phyloP scores from a whole-genome alignment of 306 rosid genomes.

The Castanea crenata region DNA sequence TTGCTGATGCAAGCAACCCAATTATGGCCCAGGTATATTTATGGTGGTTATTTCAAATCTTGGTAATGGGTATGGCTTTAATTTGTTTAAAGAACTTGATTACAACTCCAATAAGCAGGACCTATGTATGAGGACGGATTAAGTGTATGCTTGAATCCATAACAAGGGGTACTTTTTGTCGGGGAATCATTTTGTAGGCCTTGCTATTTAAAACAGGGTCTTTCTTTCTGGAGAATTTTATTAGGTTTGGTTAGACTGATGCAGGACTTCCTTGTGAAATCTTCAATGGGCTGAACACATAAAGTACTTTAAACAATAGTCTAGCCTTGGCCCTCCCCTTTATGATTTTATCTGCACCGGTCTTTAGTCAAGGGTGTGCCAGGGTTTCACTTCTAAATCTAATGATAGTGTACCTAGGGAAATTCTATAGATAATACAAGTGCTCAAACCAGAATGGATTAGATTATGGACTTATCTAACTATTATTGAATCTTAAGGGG shows the following conservation, averaged over 20 bases:
- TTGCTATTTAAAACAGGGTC: background rate
- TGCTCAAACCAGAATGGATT: background rate
- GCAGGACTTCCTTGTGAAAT: background rate
- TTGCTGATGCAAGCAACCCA: conserved; percentile 96
- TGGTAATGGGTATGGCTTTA: background rate
- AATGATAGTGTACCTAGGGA: background rate
- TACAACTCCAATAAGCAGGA: background rate
- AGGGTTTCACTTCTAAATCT: background rate
- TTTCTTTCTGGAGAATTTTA: background rate
- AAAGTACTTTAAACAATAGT: background rate
- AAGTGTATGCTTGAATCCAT: background rate
- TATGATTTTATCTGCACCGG: background rate
- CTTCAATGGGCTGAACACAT: background rate
- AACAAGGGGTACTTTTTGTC: background rate
- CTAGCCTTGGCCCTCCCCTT: background rate
- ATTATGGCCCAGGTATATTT: conserved; percentile 89
- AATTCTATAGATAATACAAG: background rate
- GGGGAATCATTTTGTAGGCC: background rate
- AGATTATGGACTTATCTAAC: background rate
- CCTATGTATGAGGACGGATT: background rate
- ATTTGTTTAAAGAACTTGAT: background rate
- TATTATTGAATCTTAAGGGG: background rate
- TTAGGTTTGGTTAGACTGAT: background rate
- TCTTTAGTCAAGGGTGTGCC: background rate
- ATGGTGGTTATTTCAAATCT: background rate